phyloP scores from a whole-genome alignment of 1,139 yeast species.

The Pichia sp. region DNA sequence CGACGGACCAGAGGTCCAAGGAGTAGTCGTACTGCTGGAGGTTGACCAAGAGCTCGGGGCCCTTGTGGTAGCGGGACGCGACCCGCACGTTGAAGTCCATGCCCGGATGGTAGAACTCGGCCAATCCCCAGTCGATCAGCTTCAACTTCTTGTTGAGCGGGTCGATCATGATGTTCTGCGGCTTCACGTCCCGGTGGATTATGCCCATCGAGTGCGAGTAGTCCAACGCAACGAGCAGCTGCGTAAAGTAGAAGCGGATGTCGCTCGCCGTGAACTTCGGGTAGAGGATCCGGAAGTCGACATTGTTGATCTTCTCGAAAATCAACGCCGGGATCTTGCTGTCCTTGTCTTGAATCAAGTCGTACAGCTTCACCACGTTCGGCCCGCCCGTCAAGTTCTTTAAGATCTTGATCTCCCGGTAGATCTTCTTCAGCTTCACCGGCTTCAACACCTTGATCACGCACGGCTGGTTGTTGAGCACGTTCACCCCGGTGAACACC shows the following conservation, averaged over 20 bases:
- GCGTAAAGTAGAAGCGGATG: conserved; percentile 83
- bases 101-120: conserved; percentile 94
- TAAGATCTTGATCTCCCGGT: conserved; percentile 88
- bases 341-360: conserved; percentile 84
- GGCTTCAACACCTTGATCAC: conserved; percentile 96
- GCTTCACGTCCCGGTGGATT: conserved; percentile 98
- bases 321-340: conserved; percentile 91
- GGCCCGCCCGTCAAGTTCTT: conserved; percentile 87
- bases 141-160: conserved; percentile 68
- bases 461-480: conserved; percentile 49
- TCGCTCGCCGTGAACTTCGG: conserved; percentile 85
- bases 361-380: conserved; percentile 74
- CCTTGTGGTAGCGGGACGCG: conserved; percentile 96
- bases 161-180: conserved; percentile 98
- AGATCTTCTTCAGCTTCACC: conserved; percentile 92
- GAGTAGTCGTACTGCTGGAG: conserved; percentile 92
- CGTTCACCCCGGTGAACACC: conserved; percentile 79
- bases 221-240: conserved; percentile 84
- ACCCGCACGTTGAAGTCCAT: conserved; percentile 95
- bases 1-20: conserved; percentile 93
- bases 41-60: conserved; percentile 95
- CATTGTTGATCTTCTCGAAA: conserved; percentile 85
- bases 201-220: conserved; percentile 96
- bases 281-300: conserved; percentile 85
- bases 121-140: conserved; percentile 97